Evolutionary conservation across 805 yeast species (phyloP).

Genomic region (Saccharomycodes ludwigii): DNA sequence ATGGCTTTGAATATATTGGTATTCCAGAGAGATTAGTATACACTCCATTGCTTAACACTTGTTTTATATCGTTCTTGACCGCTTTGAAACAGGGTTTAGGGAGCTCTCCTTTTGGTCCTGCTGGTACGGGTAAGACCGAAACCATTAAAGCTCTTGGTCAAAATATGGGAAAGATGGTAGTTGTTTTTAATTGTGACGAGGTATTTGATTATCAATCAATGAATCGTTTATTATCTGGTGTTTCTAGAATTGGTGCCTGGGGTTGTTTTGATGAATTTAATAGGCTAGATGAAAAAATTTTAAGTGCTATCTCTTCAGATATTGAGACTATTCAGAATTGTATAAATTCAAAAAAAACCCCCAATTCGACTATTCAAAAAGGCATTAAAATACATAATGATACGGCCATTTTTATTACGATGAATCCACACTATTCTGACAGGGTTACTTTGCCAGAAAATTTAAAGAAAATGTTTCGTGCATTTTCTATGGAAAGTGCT

Average conservation of each 20-base stretch:
- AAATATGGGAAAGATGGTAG: conserved; percentile 64
- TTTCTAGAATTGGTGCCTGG: conserved; percentile 81
- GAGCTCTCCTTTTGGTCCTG: conserved; percentile 92
- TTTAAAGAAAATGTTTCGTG: conserved; percentile 63
- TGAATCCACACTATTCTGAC: conserved; percentile 85
- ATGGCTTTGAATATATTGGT: conserved; percentile 81
- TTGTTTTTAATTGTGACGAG: conserved; percentile 88
- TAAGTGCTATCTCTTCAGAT: conserved; percentile 79
- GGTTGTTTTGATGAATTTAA: conserved; percentile 95
- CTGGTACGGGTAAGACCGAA: conserved; percentile 96
- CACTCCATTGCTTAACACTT: conserved; percentile 57
- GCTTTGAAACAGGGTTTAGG: conserved; percentile 67
- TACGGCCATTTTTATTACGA: conserved; percentile 74
- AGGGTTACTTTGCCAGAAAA: conserved; percentile 78
- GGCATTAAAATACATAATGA: conserved; percentile 28
- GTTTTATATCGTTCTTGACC: conserved; percentile 58
- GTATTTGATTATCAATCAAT: conserved; percentile 72
- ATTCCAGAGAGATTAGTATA: conserved; percentile 58
- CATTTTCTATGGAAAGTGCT: conserved; percentile 62
- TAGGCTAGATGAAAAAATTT: conserved; percentile 52
- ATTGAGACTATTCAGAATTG: conserved; percentile 60
- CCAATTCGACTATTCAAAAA: conserved; percentile 33
- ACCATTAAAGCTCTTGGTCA: conserved; percentile 75
- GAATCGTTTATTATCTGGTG: conserved; percentile 64
- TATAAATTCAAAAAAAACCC: conserved; percentile 15